Evolutionary conservation across 257 asterid species (phyloP), one percentile per base, ranked within the genome.

Genomic region (Thymus quinquecostatus): DNA sequence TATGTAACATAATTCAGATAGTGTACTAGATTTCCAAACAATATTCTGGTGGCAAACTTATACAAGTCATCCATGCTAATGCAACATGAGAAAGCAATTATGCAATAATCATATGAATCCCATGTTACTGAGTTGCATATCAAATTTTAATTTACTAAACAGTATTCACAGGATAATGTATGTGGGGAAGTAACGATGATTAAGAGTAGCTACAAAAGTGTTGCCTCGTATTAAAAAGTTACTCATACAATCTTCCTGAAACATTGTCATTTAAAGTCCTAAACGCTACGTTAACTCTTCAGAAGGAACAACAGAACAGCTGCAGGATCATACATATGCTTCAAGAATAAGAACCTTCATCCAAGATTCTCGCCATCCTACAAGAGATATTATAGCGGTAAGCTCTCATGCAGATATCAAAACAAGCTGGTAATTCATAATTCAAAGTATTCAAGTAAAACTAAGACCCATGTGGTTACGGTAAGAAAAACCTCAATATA

Each of bases 321-420:
- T 59, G 50, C 47, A 55, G n/a, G 50, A 71, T 33, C 59, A 64
- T 21, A 32, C 71, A 65, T 38, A 51, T 36, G 73, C 75, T 8
- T 74, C 69, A 69, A 64, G n/a, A 68, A 47, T 47, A 62, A 40
- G 32, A 64, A 53, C 32, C 72, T 32, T 82, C 78, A 78, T 67
- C 81, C 75, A 73, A 80, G 77, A 61, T 74, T 71, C 56, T 62
- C 75, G 61, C 48, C 84, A 8, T 79, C 90, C 89, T 85, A 49
- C 83, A 82, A 74, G 73, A 60, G 62, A 74, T 27, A 27, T 69
- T 36, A 14, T 7, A 74, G 62, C 53, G 28, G 78, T 66, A 47
- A 79, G 75, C 29, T 55, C 56, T 21, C 60, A 32, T 30, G 41
- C 65, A 75, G 38, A 44, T 34, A 62, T 45, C 36, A 69, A 73